Evolutionary conservation across 169 alveolate species (phyloP).

Genomic region (Plasmodium fragile): DNA sequence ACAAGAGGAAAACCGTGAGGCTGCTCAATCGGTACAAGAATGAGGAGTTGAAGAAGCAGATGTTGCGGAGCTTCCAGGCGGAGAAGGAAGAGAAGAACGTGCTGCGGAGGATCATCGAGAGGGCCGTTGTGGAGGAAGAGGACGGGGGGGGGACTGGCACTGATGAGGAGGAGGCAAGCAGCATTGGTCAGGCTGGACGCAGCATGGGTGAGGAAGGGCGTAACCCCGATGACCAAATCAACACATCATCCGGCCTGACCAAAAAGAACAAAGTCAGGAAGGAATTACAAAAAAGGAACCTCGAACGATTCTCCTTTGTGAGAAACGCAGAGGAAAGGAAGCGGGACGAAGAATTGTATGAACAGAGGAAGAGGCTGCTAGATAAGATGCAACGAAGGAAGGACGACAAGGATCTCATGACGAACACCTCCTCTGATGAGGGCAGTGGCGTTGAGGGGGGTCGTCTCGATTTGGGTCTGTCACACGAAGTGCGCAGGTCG

Average conservation of each 20-base stretch:
- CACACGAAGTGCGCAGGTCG: neutral
- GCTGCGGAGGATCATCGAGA: conserved; percentile 18
- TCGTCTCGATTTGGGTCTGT: neutral
- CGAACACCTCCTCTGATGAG: conserved; percentile 8
- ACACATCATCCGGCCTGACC: neutral
- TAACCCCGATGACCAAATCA: neutral
- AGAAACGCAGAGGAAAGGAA: conserved; percentile 56
- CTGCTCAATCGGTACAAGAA: conserved; percentile 51
- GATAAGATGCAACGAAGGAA: neutral
- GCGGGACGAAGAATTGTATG: conserved; percentile 17
- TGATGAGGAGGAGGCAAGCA: neutral
- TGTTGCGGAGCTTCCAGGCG: conserved; percentile 16
- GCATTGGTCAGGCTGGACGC: neutral
- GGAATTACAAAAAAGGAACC: conserved; percentile 48
- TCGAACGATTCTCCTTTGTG: conserved; percentile 57
- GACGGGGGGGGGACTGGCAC: neutral
- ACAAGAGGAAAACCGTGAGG: conserved; percentile 38
- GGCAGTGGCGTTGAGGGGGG: neutral
- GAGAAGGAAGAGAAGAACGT: conserved; percentile 69
- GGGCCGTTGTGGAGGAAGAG: neutral
- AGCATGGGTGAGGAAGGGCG: too few species aligned
- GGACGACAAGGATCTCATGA: conserved; percentile 4
- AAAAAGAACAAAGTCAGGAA: conserved; percentile 13
- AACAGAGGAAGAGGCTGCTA: conserved; percentile 29
- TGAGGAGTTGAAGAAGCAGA: conserved; percentile 52